A percentile compares a stretch with the other conserved stretches of the same genome.
Conservation (phyloP, 2,329 filamentous ascomycete genomes). For the Penicillium rolfsii region DNA sequence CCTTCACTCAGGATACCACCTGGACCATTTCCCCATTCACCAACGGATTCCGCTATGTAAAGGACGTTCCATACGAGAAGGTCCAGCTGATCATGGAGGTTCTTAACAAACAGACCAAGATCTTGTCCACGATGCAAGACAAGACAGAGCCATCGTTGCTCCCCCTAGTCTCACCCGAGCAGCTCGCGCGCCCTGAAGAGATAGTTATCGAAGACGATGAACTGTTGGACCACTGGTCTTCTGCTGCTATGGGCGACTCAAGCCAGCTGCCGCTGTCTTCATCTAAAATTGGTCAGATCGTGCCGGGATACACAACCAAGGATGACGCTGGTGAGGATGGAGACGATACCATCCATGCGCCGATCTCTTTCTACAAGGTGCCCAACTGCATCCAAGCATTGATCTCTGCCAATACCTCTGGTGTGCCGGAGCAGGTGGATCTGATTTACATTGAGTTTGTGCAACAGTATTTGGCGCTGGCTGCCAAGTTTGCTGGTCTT, state of each 20-base stretch:
- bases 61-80: slow-evolving; percentile 76
- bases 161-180: slow-evolving; percentile 52
- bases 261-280: slow-evolving; percentile 39
- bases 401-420: slow-evolving; percentile 49
- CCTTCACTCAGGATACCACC: slow-evolving; percentile 84
- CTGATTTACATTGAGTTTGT: slow-evolving; percentile 92
- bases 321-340: slow-evolving; percentile 84
- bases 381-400: slow-evolving; percentile 82
- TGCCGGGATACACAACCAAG: slow-evolving; percentile 82
- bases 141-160: slow-evolving; percentile 24
- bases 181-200: slow-evolving; percentile 38
- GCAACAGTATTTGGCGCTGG: slow-evolving; percentile 76
- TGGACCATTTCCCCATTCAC: slow-evolving; percentile 88
- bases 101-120: slow-evolving; percentile 61
- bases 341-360: slow-evolving; percentile 83
- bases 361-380: slow-evolving; percentile 72
- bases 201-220: slow-evolving; percentile 24
- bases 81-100: slow-evolving; percentile 69
- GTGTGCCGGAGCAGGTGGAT: slow-evolving; percentile 73
- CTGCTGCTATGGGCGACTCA: slow-evolving; percentile 13
- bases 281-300: slow-evolving; percentile 50
- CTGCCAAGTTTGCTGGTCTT: slow-evolving; percentile 65
- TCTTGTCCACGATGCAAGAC: slow-evolving; percentile 40
- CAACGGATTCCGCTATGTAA: slow-evolving; percentile 74
- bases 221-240: slow-evolving; percentile 1